Evolutionary conservation across 441 rosid species (phyloP).

Genomic region (Erodium trifolium): DNA sequence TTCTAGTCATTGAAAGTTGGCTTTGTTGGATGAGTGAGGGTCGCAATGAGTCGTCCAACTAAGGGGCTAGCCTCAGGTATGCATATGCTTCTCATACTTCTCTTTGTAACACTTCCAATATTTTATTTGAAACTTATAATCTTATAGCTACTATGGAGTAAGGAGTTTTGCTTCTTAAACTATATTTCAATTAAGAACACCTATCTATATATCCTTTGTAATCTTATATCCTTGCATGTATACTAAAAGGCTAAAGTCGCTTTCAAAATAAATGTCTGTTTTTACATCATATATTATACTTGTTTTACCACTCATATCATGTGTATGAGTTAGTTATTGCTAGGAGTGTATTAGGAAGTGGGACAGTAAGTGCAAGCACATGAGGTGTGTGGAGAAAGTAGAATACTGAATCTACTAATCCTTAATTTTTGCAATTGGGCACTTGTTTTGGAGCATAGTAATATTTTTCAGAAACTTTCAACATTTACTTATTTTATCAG

Average conservation of each 20-base stretch:
- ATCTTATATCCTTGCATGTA: background rate
- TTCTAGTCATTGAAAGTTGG: slow-evolving; percentile 3
- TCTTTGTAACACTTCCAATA: background rate
- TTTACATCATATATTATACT: background rate
- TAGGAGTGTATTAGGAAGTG: background rate
- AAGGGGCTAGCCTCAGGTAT: slow-evolving; percentile 16
- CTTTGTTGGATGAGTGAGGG: slow-evolving; percentile 19
- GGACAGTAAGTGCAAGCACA: background rate
- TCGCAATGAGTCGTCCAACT: slow-evolving; percentile 17
- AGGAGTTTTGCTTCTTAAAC: background rate
- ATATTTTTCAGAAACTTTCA: no score
- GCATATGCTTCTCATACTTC: background rate
- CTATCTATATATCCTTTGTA: background rate
- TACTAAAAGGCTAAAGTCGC: background rate
- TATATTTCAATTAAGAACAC: background rate
- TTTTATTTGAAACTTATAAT: background rate
- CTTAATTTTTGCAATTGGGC: background rate
- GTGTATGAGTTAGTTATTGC: background rate
- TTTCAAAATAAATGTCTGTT: background rate
- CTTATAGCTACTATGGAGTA: background rate
- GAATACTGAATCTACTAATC: background rate
- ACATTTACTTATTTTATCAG: background rate
- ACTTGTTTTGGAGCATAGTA: background rate
- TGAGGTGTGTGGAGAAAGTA: background rate
- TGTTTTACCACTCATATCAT: background rate